Conservation (phyloP, 768 basidiomycete species). For the Collybiopsis confluens region DNA sequence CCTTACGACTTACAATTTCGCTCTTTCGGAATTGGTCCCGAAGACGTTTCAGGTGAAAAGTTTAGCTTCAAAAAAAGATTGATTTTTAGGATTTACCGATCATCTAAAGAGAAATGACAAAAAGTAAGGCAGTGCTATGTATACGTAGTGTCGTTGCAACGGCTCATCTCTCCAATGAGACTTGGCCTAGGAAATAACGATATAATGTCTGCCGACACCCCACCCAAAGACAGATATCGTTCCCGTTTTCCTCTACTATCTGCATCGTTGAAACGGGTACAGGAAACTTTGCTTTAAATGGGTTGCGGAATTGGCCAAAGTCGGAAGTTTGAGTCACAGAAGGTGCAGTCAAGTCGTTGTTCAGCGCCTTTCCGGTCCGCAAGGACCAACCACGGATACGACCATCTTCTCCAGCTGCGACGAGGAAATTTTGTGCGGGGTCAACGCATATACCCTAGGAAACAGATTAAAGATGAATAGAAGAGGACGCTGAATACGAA, state of each 20-base stretch:
- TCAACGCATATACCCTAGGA: constrained; percentile 60
- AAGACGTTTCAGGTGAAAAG: no score
- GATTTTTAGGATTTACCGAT: no score
- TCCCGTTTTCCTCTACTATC: constrained; percentile 36
- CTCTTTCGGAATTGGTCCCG: no score
- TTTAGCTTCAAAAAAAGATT: no score
- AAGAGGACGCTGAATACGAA: constrained; percentile 25
- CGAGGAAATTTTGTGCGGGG: constrained; percentile 51
- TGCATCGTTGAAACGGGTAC: constrained; percentile 45
- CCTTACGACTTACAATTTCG: no score
- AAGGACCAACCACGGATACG: constrained; percentile 70
- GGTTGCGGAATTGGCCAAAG: constrained; percentile 15
- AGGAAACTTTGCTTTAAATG: constrained; percentile 30
- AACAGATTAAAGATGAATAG: constrained; percentile 5
- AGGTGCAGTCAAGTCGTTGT: constrained; percentile 1
- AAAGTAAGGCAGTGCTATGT: no score
- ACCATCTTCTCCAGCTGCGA: constrained; percentile 65
- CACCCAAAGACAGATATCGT: constrained; percentile 46
- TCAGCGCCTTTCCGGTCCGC: constrained; percentile 42
- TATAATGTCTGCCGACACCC: constrained; percentile 40
- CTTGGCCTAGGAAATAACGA: constrained; percentile 45
- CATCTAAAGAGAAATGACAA: no score
- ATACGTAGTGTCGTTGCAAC: background rate
- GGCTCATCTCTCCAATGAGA: background rate
- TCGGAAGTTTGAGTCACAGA: background rate